Evolutionary conservation across 306 rosid species (phyloP), one percentile per base, ranked within the genome.

Genomic region (Pyrus bretschneideri): DNA sequence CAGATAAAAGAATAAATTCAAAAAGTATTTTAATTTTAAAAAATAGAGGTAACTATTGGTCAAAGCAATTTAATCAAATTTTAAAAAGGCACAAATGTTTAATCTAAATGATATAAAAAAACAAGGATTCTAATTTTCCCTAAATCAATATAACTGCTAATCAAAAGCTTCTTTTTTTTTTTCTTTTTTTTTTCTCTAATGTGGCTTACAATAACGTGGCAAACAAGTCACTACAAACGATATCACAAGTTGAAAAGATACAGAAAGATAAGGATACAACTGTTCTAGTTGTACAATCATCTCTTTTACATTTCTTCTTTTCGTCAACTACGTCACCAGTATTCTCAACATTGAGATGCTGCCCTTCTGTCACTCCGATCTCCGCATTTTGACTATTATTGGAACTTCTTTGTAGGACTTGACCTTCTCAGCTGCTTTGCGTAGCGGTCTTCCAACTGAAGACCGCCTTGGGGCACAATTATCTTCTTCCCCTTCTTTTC

Each of bases 391-490:
- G 70, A 74, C 70, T 12, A 82, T 82, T 15, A 87, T 60, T 63
- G 96, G 90, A 74, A 65, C 60, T 78, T 87, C 93, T 78, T 85
- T 93, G 88, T 85, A 86, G 62, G 96, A 81, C n/a, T 91, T 91
- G 67, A 86, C 86, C 85, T 85, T 90, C 82, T 42, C 88, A 29
- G 60, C 88, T 52, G 93, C 93, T 63, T 78, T 87, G 58, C 88
- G 76, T 79, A 73, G 13, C 6, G 96, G 91, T 72, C 90, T 93
- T 81, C 94, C 94, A 7, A 90, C 72, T 38, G 94, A 89, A 76
- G 77, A 67, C 69, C 90, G 72, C 78, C 78, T 86, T 55, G 62
- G 69, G 55, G 22, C 40, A 40, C 74, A 59, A 25, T n/a, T 77
- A 63, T 84, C 75, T 78, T 78, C 87, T 67, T 67, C 78, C 73